Percentiles rank a stretch among this genome's conserved stretches.
phyloP scores from a whole-genome alignment of 306 rosid genomes.

The Lathyrus sativus region DNA sequence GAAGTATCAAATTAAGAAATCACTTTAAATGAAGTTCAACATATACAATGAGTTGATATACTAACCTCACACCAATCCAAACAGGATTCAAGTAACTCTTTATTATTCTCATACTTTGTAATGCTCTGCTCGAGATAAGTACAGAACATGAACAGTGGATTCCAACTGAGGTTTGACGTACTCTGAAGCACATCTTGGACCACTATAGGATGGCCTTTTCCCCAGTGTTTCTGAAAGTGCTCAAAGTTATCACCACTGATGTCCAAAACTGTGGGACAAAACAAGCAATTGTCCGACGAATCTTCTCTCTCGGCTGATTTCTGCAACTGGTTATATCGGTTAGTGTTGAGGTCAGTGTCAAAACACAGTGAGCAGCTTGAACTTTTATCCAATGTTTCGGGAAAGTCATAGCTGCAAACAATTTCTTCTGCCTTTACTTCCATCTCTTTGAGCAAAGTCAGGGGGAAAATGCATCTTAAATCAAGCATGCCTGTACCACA shows the following conservation, averaged over 20 bases:
- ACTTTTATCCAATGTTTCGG: slow-evolving; percentile 71
- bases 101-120: slow-evolving; percentile 63
- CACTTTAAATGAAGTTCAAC: slow-evolving; percentile 19
- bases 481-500: slow-evolving; percentile 72
- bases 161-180: slow-evolving; percentile 71
- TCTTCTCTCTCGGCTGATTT: slow-evolving; percentile 74
- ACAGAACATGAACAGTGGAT: slow-evolving; percentile 86
- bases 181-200: slow-evolving; percentile 69
- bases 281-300: slow-evolving; percentile 77
- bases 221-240: slow-evolving; percentile 98
- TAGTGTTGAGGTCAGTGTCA: slow-evolving; percentile 55
- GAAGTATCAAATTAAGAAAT: slow-evolving; percentile 13
- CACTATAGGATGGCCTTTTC: slow-evolving; percentile 87
- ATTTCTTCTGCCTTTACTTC: slow-evolving; percentile 91
- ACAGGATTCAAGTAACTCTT: slow-evolving; percentile 63
- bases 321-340: slow-evolving; percentile 60
- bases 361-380: slow-evolving; percentile 76
- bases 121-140: slow-evolving; percentile 85
- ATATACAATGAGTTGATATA: slow-evolving; percentile 32
- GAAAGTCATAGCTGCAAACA: slow-evolving; percentile 92
- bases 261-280: slow-evolving; percentile 66
- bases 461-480: slow-evolving; percentile 68
- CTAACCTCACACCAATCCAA: slow-evolving; percentile 99
- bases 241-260: slow-evolving; percentile 70
- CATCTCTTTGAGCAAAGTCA: slow-evolving; percentile 77